Percentiles rank a stretch among this genome's conserved stretches.
phyloP scores from a whole-genome alignment of 352 stramenopile species.

The Globisporangium emineosum region DNA sequence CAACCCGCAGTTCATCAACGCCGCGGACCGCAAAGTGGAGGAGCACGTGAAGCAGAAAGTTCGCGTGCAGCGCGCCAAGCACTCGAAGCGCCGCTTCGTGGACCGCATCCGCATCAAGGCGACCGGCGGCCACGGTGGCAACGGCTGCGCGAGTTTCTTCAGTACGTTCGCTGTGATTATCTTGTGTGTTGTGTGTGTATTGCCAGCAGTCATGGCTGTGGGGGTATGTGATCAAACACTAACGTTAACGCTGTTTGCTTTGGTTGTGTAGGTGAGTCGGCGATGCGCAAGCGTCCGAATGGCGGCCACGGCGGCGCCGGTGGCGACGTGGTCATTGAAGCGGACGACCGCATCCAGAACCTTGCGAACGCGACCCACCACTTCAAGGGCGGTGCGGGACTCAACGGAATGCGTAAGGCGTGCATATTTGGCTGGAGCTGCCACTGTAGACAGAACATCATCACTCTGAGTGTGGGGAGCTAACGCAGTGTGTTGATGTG shows the following conservation, averaged over 20 bases:
- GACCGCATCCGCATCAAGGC: constrained; percentile 88
- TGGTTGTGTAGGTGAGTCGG: constrained; percentile 34
- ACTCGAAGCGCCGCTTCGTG: constrained; percentile 89
- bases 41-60: constrained; percentile 89
- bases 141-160: constrained; percentile 87
- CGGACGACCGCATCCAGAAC: constrained; percentile 78
- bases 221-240: too few species aligned
- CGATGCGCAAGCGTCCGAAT: constrained; percentile 77
- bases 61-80: constrained; percentile 72
- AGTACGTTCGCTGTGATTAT: constrained; percentile 25
- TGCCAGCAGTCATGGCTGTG: neutral
- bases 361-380: constrained; percentile 82
- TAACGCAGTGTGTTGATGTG: neutral
- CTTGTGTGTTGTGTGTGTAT: neutral
- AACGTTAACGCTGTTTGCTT: neutral
- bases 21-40: constrained; percentile 46
- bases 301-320: constrained; percentile 82
- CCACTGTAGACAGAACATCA: neutral
- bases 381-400: constrained; percentile 71
- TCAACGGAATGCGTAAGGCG: constrained; percentile 82
- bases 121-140: constrained; percentile 85
- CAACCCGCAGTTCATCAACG: constrained; percentile 19
- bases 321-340: constrained; percentile 75
- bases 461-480: neutral
- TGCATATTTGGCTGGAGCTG: neutral